Evolutionary conservation across 2,329 filamentous ascomycete species (phyloP), one percentile per base, ranked within the genome.

Genomic region (Rhynchosporium graminicola): DNA sequence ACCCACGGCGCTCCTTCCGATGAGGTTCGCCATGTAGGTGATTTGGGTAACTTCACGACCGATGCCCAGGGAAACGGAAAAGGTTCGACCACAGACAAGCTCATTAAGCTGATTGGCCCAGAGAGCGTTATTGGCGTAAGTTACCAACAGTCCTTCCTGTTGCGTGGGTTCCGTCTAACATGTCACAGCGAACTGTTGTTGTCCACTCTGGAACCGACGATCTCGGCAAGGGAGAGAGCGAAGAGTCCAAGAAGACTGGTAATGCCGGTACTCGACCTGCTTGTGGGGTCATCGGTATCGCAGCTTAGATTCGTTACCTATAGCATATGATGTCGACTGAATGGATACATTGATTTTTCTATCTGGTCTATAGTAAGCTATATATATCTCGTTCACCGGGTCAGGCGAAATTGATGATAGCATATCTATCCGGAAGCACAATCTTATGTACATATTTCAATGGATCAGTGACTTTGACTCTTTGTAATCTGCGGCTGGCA

Each of bases 181-280:
- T 36, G 36, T 1, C 36, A 38, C 57, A 95, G 91, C 93, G 95
- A 76, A 98, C 95, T 70, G 85, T 99, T 67, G 95, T 99, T 74
- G 87, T 96, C 74, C 95, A 99, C 83, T 88, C 83, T 72, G 95
- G 95, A 77, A 98, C 94, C 71, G 95, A 99, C 77, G 95, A 99
- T 76, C 91, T 99, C 69, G 95, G 95, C 79, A 91, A 90, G 84
- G 92, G 92, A 74, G 91, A 81, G 72, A 88, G 91, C 81, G 91
- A 94, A 81, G 92, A 98, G 83, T 97, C 92, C 75, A 92, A 96
- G 84, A 97, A 96, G 89, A 99, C 95, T 69, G 95, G 95, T 71
- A 99, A 98, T 78, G 95, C 95, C 76, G 95, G 95, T 74, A 78
- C 82, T 72, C 91, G 95, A 76, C 95, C 95, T 76, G 95, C 95